phyloP scores from a whole-genome alignment of 148 eudicot species.

The Linanthus parryae region DNA sequence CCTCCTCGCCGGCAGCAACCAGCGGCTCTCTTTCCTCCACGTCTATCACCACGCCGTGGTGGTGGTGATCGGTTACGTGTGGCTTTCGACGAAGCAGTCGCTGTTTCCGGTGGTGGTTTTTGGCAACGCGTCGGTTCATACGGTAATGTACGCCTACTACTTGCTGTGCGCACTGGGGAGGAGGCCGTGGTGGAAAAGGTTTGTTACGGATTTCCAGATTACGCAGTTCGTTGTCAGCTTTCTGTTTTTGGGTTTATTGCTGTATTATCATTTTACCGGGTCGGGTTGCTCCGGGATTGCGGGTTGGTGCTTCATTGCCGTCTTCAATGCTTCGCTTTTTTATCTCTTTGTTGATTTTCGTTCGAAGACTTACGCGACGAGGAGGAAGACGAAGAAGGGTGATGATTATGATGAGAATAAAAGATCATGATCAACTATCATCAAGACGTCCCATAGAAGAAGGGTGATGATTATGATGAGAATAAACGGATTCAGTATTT shows the following conservation, averaged over 20 bases:
- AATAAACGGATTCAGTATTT: too few relatives aligned
- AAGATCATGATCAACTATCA: too few relatives aligned
- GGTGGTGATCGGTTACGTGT: slow-evolving; percentile 59
- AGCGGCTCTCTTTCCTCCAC: slow-evolving; percentile 74
- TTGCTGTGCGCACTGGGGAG: slow-evolving; percentile 47
- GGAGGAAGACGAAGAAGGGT: slow-evolving; percentile 12
- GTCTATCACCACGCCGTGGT: slow-evolving; percentile 87
- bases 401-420: slow-evolving; percentile 14
- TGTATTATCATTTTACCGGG: slow-evolving; percentile 42
- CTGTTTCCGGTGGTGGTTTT: slow-evolving; percentile 64
- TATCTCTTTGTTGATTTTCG: slow-evolving; percentile 68
- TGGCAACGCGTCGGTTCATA: slow-evolving; percentile 65
- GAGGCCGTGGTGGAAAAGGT: slow-evolving; percentile 73
- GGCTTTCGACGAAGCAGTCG: slow-evolving; percentile 51
- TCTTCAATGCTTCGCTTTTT: slow-evolving; percentile 68
- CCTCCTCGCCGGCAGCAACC: slow-evolving; percentile 27
- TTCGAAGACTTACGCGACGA: slow-evolving; percentile 46
- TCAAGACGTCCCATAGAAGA: too few relatives aligned
- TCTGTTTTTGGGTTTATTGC: slow-evolving; percentile 50
- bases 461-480: too few relatives aligned
- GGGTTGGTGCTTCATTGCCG: slow-evolving; percentile 78
- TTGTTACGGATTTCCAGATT: slow-evolving; percentile 80
- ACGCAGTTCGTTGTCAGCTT: slow-evolving; percentile 71
- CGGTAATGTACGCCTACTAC: slow-evolving; percentile 77
- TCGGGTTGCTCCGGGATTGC: slow-evolving; percentile 49